Evolutionary conservation across 176 grass and related monocot genomes (phyloP).

Genomic region (Oryza meridionalis): DNA sequence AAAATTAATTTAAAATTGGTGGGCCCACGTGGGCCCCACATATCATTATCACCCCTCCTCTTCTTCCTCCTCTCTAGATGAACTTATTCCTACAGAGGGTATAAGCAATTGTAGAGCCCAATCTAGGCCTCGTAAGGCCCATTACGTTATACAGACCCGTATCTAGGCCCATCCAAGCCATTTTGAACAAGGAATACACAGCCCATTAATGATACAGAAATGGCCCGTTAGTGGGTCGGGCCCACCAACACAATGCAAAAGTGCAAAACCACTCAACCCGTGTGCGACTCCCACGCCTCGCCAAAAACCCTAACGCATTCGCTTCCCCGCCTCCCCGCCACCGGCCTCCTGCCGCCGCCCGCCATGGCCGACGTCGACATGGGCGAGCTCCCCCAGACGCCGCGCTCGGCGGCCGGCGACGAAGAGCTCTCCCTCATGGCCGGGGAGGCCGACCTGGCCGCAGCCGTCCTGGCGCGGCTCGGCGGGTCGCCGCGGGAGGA

Average conservation of each 20-base stretch:
- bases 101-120: no score
- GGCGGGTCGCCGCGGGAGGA: slow-evolving; percentile 65
- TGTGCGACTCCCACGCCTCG: neutral
- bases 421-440: slow-evolving; percentile 50
- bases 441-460: slow-evolving; percentile 53
- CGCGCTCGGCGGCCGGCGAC: slow-evolving; percentile 38
- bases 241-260: neutral
- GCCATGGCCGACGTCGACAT: slow-evolving; percentile 57
- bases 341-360: neutral
- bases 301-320: slow-evolving; percentile 48
- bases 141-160: no score
- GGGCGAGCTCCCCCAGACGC: slow-evolving; percentile 44
- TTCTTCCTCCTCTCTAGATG: no score
- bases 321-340: neutral
- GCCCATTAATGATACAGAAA: neutral
- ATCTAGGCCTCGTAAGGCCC: neutral
- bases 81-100: no score
- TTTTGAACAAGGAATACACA: neutral
- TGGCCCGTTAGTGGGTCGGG: neutral
- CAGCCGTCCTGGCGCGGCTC: slow-evolving; percentile 56
- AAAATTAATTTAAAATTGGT: no score
- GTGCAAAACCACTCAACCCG: neutral
- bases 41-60: no score
- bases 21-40: no score
- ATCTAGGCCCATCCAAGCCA: no score